Evolutionary conservation across 2,329 filamentous ascomycete genomes (phyloP).

Genomic region (Venturiaceae sp.): DNA sequence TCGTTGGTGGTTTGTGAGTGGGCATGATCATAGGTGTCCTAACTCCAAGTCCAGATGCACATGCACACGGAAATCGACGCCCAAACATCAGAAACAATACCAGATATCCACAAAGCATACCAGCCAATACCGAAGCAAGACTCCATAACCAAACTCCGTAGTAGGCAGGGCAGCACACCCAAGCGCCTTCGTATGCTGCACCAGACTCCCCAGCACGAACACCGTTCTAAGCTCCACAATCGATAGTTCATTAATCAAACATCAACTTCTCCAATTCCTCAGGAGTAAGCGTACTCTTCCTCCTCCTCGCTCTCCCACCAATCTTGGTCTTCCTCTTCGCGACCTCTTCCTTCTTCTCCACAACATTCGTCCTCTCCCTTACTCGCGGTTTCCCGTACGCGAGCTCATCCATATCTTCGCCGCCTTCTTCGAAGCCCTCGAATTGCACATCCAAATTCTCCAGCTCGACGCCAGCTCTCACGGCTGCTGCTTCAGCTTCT

Average conservation of each 20-base stretch:
- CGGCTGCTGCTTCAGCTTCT: constrained; percentile 33
- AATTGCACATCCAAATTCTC: constrained; percentile 14
- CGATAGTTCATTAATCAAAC: not conserved
- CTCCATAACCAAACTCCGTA: no score
- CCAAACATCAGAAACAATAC: not conserved
- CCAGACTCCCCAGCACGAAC: not conserved
- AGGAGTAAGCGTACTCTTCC: constrained; percentile 65
- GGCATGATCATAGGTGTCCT: no score
- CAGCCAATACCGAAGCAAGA: no score
- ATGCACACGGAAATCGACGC: no score
- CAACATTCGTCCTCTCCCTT: constrained; percentile 9
- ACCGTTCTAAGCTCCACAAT: not conserved
- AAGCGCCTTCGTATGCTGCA: not conserved
- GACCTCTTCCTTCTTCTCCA: constrained; percentile 14
- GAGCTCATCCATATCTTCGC: not conserved
- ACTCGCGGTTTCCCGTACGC: not conserved
- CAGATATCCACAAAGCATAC: not conserved
- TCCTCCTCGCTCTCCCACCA: constrained; percentile 49
- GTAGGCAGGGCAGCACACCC: no score
- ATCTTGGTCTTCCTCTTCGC: constrained; percentile 37
- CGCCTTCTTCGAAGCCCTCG: not conserved
- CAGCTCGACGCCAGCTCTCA: constrained; percentile 11
- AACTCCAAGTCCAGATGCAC: no score
- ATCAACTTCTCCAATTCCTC: constrained; percentile 55
- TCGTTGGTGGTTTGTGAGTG: no score